A percentile compares a stretch with the other conserved stretches of the same genome.
Conservation (phyloP, 2,329 filamentous ascomycete species). For the Penicillium sp. region DNA sequence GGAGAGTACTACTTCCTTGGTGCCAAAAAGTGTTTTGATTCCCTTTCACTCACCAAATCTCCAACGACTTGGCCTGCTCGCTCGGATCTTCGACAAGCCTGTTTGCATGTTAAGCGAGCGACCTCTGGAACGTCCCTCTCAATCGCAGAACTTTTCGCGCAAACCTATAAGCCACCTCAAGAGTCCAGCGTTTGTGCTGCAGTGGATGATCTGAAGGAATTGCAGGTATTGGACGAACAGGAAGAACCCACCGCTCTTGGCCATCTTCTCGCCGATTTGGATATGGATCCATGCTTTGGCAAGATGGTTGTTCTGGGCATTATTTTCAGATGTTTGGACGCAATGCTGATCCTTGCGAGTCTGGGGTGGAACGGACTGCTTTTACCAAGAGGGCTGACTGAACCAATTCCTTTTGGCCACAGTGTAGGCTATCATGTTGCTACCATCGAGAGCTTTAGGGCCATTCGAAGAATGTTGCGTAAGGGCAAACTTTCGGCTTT, state of each 20-base stretch:
- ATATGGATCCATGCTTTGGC: slow-evolving; percentile 46
- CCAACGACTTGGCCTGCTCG: slow-evolving; percentile 42
- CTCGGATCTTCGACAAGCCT: slow-evolving; percentile 45
- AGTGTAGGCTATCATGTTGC: slow-evolving; percentile 48
- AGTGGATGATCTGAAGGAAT: slow-evolving; percentile 28
- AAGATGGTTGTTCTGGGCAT: slow-evolving; percentile 53
- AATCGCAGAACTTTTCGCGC: slow-evolving; percentile 42
- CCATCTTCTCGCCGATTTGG: slow-evolving; percentile 41
- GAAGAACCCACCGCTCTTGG: slow-evolving; percentile 49
- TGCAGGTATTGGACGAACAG: slow-evolving; percentile 44
- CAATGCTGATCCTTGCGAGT: slow-evolving; percentile 47
- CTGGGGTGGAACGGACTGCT: slow-evolving; percentile 22
- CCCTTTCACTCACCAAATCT: slow-evolving; percentile 31
- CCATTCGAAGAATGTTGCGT: not conserved
- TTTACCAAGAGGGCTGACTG: too few relatives aligned
- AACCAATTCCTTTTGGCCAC: slow-evolving; percentile 5
- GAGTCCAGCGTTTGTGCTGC: slow-evolving; percentile 37
- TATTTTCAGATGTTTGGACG: slow-evolving; percentile 53
- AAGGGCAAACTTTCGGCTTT: not conserved
- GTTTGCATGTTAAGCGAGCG: slow-evolving; percentile 44
- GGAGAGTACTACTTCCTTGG: slow-evolving; percentile 52
- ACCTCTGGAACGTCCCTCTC: slow-evolving; percentile 32
- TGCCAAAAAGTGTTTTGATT: slow-evolving; percentile 35
- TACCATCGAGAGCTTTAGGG: slow-evolving; percentile 43
- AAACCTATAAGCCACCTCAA: slow-evolving; percentile 48